These are phyloP conservation scores for Alternaria triticimaculans DNA, from an alignment of 2,329 filamentous ascomycete genomes.

Conservation along the genomic window DNA sequence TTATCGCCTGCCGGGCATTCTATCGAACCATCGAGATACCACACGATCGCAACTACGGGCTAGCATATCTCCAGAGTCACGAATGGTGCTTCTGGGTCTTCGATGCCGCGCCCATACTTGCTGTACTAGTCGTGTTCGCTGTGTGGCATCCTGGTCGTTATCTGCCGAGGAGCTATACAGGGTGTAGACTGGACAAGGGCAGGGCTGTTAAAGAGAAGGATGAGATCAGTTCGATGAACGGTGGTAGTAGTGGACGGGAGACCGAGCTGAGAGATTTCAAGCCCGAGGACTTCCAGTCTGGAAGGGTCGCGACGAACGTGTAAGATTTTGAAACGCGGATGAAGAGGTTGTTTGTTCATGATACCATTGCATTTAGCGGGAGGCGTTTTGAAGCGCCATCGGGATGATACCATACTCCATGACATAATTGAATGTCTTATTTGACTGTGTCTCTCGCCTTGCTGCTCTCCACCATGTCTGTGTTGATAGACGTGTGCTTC, in stretches of 20 bases:
- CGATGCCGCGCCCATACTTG: slow-evolving; percentile 58
- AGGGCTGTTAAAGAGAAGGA: slow-evolving; percentile 43
- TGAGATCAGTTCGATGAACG: slow-evolving; percentile 30
- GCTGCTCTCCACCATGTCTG: not conserved
- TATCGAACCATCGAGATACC: slow-evolving; percentile 63
- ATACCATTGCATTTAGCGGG: slow-evolving; percentile 27
- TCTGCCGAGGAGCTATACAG: slow-evolving; percentile 41
- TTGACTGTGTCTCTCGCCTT: not conserved
- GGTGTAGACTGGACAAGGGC: slow-evolving; percentile 36
- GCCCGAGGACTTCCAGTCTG: slow-evolving; percentile 33
- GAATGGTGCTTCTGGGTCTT: slow-evolving; percentile 63
- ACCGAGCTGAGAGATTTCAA: slow-evolving; percentile 26
- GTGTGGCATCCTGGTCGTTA: slow-evolving; percentile 56
- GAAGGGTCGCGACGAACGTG: slow-evolving; percentile 3
- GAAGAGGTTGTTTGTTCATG: slow-evolving; percentile 2
- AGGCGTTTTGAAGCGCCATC: slow-evolving; percentile 13
- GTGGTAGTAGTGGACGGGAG: slow-evolving; percentile 7
- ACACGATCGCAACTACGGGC: slow-evolving; percentile 52
- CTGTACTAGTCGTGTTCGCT: slow-evolving; percentile 58
- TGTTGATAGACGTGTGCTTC: not conserved
- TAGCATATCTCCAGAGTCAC: slow-evolving; percentile 58
- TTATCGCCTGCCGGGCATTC: slow-evolving; percentile 57
- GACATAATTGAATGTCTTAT: not conserved
- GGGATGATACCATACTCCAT: slow-evolving; percentile 17
- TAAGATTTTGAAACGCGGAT: not conserved